These are phyloP conservation scores for Panicum hallii DNA, from an alignment of 202 grass and related monocot species.

Conservation along the genomic window DNA sequence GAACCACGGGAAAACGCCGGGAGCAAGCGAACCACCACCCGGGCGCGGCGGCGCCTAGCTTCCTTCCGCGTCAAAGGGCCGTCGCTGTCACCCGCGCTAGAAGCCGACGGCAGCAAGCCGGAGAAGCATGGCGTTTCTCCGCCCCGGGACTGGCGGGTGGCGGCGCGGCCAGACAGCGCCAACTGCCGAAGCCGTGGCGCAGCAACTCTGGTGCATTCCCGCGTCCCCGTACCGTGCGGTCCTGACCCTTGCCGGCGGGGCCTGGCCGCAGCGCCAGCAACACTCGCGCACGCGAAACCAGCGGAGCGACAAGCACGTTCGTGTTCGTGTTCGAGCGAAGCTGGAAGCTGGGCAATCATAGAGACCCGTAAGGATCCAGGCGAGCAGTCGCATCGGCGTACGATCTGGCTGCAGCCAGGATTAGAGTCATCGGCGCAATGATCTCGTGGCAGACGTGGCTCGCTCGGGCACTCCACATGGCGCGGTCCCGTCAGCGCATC, in stretches of 20 bases:
- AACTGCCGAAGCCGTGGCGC: no score
- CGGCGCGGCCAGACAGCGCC: no score
- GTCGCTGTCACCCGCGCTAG: neutral
- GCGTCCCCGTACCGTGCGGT: no score
- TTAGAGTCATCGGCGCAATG: neutral
- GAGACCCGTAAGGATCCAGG: neutral
- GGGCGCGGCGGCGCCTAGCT: no score
- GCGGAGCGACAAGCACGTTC: neutral
- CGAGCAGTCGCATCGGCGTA: neutral
- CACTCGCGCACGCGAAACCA: no score
- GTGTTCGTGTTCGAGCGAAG: neutral
- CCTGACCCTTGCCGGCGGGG: no score
- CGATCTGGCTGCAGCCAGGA: neutral
- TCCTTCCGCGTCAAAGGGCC: no score
- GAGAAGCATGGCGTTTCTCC: no score
- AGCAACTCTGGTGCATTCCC: neutral
- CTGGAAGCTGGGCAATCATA: neutral
- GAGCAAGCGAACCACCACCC: neutral
- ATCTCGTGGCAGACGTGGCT: neutral
- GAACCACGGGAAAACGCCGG: neutral
- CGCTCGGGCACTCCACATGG: neutral
- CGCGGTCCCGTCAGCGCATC: neutral
- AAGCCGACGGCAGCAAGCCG: neutral
- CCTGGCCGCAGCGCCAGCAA: no score
- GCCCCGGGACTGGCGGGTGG: no score